These are phyloP conservation scores for Fusarium goolgardi DNA, from an alignment of 2,329 filamentous ascomycete genomes.

Conservation along the genomic window DNA sequence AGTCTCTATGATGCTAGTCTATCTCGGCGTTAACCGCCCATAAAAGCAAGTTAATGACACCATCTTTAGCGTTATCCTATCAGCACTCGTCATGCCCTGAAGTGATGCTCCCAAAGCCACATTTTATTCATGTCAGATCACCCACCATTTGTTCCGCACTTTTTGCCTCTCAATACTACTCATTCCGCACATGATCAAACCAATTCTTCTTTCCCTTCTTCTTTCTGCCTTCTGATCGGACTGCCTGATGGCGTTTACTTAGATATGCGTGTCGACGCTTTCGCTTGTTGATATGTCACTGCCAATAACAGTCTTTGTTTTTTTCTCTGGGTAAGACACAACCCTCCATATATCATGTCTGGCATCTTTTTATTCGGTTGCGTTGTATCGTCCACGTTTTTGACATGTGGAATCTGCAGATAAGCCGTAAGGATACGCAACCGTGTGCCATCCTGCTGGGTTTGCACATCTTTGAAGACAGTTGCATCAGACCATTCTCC, in stretches of 20 bases:
- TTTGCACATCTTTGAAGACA: not conserved
- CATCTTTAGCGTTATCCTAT: constrained; percentile 22
- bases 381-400: constrained; percentile 24
- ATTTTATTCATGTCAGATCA: constrained; percentile 31
- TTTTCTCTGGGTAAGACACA: constrained; percentile 8
- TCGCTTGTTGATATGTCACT: not conserved
- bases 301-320: not conserved
- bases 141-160: constrained; percentile 15
- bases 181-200: constrained; percentile 28
- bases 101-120: constrained; percentile 37
- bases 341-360: not conserved
- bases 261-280: not conserved
- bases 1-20: too few species aligned
- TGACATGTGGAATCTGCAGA: constrained; percentile 24
- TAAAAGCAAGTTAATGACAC: constrained; percentile 20
- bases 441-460: constrained; percentile 3
- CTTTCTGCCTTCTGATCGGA: constrained; percentile 39
- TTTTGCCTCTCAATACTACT: constrained; percentile 9
- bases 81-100: constrained; percentile 16
- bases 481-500: constrained; percentile 16
- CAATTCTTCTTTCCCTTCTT: constrained; percentile 12
- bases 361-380: constrained; percentile 2
- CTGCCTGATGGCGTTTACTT: constrained; percentile 32
- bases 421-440: not conserved
- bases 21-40: not conserved